Evolutionary conservation across 2,329 filamentous ascomycete genomes (phyloP), one percentile per base, ranked within the genome.

Genomic region (Sporothrix pallida): DNA sequence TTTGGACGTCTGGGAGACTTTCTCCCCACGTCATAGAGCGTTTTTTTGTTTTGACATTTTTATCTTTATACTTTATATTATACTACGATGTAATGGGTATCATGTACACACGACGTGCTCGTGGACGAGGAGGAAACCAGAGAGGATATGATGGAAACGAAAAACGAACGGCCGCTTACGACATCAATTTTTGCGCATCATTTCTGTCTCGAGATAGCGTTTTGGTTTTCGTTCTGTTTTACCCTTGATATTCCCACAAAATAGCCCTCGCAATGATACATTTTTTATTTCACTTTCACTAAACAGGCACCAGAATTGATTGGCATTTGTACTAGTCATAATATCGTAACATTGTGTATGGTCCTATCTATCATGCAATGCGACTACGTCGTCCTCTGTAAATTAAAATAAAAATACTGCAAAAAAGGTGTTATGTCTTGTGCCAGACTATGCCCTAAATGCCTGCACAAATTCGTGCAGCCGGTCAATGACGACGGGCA

Each of bases 401-500:
- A 26, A 26, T 1, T 26, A 26, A 26, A 26, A 26, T 26, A 26
- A 26, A 26, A 26, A 26, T 26, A 26, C 23, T 26, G 1, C 23
- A 26, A 26, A 26, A 26, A 26, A 26, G 23, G 23, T 26, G 23
- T 26, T 26, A 1, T 26, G 23, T 26, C 23, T 26, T 26, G 23
- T 26, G 23, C 1, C 23, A 26, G 23, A 26, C 70, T 37, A 93
- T n/a, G 91, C 91, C 81, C 93, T 89, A 85, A 95, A 95, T 71
- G 93, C 92, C 84, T 99, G 96, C 75, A 97, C 93, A 84, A 97
- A 90, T 78, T 95, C 94, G 84, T 99, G 96, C 77, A 98, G 85
- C 78, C 94, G 91, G 84, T 99, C 96, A 84, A 99, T 98, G 54
- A 98, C 92, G 3, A 97, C 93, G 0, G 95, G 94, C 78, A 97